Evolutionary conservation across 176 grass and related monocot genomes (phyloP), one percentile per base, ranked within the genome.

Genomic region (Hyparrhenia diplandra): DNA sequence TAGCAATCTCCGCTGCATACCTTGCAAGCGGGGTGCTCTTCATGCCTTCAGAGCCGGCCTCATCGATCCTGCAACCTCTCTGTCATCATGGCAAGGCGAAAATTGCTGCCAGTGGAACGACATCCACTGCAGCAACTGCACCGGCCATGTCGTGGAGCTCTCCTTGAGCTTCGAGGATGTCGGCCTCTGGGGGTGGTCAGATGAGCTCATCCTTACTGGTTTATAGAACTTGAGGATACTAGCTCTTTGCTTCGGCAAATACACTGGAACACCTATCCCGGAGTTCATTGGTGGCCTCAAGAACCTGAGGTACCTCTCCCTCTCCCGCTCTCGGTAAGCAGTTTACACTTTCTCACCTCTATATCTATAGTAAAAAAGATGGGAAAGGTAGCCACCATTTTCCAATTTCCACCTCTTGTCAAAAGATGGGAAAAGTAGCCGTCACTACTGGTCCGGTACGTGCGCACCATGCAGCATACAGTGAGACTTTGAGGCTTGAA

Each of bases 91-190:
- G 89, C 74, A 75, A 12, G 89, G 62, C 43, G n/a, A 51, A 28
- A 21, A 71, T 57, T 91, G 80, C 52, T 87, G 88, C 73, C 67
- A 13, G 10, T 86, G 88, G 88, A 52, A 35, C 11, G 79, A 73
- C n/a, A 10, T 86, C 6, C 21, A 8, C 20, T 91, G 84, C 63
- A 70, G 73, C 35, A 80, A 75, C 39, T 35, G 23, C 24, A 87
- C 74, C 24, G 58, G 60, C 32, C 75, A 63, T 28, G 61, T 81
- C 3, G n/a, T 80, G 9, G 62, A 43, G 68, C 69, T 91, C 4
- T 18, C 18, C 18, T 2, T 54, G 49, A 67, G 66, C 27, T 59
- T 2, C 18, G 0, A 2, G 2, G 24, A 64, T 18, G 21, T 23
- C 55, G 23, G 55, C 1, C 25, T 59, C 10, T n/a, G 55, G 55